phyloP scores from a whole-genome alignment of 2,329 filamentous ascomycete species.

The Penicillium olsonii region DNA sequence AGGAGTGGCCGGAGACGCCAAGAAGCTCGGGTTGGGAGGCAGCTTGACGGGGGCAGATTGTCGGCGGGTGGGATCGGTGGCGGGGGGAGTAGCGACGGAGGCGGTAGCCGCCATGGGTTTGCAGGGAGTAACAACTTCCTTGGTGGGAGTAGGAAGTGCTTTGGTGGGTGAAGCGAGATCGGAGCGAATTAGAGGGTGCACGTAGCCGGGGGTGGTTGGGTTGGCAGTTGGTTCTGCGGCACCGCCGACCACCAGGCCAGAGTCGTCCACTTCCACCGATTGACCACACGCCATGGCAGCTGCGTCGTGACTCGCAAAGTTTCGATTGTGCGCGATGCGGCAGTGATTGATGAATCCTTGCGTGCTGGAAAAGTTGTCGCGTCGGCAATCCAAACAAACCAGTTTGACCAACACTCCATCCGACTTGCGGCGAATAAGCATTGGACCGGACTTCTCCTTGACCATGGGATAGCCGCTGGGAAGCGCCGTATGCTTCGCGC shows the following conservation, averaged over 20 bases:
- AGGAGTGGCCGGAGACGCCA: slow-evolving; percentile 61
- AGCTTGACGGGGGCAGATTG: slow-evolving; percentile 23
- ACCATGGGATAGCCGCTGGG: slow-evolving; percentile 69
- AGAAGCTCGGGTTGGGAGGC: slow-evolving; percentile 46
- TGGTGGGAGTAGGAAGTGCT: slow-evolving; percentile 8
- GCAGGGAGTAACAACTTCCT: slow-evolving; percentile 20
- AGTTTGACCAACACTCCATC: slow-evolving; percentile 87
- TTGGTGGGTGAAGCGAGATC: slow-evolving; percentile 43
- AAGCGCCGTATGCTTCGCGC: slow-evolving; percentile 68
- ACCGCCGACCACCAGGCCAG: slow-evolving; percentile 48
- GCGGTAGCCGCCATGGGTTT: slow-evolving; percentile 19
- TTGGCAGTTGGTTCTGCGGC: slow-evolving; percentile 32
- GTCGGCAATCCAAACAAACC: slow-evolving; percentile 82
- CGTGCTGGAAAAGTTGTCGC: slow-evolving; percentile 91
- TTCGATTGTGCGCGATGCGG: slow-evolving; percentile 88
- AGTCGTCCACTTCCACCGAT: slow-evolving; percentile 70
- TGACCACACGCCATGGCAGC: slow-evolving; percentile 87
- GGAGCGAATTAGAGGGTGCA: slow-evolving; percentile 63
- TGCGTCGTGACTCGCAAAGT: slow-evolving; percentile 94
- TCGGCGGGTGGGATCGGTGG: slow-evolving; percentile 9
- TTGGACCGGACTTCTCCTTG: slow-evolving; percentile 82
- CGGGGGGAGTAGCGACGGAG: slow-evolving; percentile 29
- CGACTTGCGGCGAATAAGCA: slow-evolving; percentile 76
- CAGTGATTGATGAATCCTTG: slow-evolving; percentile 99
- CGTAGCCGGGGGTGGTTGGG: slow-evolving; percentile 51